Evolutionary conservation across 164 flowering plant genomes (phyloP).

Genomic region (Brasenia schreberi): DNA sequence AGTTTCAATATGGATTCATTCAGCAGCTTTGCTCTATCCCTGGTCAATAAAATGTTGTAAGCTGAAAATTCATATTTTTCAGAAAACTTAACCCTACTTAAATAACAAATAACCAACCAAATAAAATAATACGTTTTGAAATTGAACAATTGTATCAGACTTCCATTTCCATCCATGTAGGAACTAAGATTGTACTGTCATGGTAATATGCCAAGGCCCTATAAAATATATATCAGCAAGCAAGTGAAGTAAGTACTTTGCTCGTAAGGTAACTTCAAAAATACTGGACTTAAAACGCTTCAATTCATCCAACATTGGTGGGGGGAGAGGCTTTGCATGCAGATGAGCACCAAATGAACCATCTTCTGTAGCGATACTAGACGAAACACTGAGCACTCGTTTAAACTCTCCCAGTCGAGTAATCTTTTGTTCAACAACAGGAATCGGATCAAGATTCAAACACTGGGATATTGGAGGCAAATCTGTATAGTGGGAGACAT

Average conservation of each 20-base stretch:
- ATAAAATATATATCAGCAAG: not conserved
- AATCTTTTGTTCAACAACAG: slow-evolving; percentile 39
- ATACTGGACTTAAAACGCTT: slow-evolving; percentile 38
- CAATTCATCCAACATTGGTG: slow-evolving; percentile 33
- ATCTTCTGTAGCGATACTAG: slow-evolving; percentile 31
- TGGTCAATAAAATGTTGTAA: slow-evolving; percentile 13
- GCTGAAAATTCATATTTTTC: not conserved
- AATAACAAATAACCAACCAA: not conserved
- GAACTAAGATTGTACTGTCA: not conserved
- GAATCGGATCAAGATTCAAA: slow-evolving; percentile 45
- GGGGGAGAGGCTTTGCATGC: slow-evolving; percentile 27
- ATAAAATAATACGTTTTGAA: not conserved
- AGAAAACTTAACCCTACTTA: not conserved
- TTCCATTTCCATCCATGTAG: not conserved
- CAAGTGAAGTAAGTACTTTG: slow-evolving; percentile 19
- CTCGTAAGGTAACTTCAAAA: slow-evolving; percentile 27
- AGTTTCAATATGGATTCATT: slow-evolving; percentile 36
- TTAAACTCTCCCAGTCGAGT: slow-evolving; percentile 38
- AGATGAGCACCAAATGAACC: slow-evolving; percentile 31
- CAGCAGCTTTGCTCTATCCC: slow-evolving; percentile 52
- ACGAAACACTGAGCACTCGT: slow-evolving; percentile 32
- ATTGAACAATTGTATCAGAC: not conserved
- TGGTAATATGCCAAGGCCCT: not conserved
- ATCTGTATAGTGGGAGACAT: slow-evolving; percentile 41
- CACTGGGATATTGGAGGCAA: slow-evolving; percentile 35